phyloP scores from a whole-genome alignment of 805 yeast species.

The Metschnikowia bowlesiae region DNA sequence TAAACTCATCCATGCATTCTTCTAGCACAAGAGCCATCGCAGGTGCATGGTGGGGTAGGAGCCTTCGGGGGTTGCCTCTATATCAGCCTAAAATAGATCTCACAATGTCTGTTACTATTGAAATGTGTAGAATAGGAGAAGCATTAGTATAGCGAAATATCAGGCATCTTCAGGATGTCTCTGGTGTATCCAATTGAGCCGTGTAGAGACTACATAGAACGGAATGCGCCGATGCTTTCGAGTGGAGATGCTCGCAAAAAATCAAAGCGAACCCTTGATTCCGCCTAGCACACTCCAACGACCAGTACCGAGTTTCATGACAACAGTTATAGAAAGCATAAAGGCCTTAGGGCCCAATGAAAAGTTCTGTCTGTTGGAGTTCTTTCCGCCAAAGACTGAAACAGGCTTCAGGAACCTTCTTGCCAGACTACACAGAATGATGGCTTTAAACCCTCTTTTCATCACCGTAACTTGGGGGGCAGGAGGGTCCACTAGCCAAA shows the following conservation, averaged over 20 bases:
- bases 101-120: too few species aligned
- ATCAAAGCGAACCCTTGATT: neutral
- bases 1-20: neutral
- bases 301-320: conserved; percentile 6
- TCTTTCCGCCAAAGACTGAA: conserved; percentile 96
- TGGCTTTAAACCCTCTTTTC: conserved; percentile 81
- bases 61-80: neutral
- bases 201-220: conserved; percentile 1
- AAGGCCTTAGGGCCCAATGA: conserved; percentile 45
- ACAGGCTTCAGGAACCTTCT: conserved; percentile 78
- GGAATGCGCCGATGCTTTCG: conserved; percentile 1
- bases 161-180: neutral
- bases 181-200: neutral
- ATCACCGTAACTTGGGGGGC: conserved; percentile 98
- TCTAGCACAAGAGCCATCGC: neutral
- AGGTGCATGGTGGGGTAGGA: neutral
- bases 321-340: conserved; percentile 28
- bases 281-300: neutral
- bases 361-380: conserved; percentile 80
- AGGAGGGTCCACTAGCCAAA: conserved; percentile 88
- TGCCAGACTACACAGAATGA: conserved; percentile 85
- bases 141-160: neutral
- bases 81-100: neutral
- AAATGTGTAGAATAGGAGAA: neutral
- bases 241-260: conserved; percentile 7